phyloP scores from a whole-genome alignment of 306 rosid species.

The Cicer judaicum region DNA sequence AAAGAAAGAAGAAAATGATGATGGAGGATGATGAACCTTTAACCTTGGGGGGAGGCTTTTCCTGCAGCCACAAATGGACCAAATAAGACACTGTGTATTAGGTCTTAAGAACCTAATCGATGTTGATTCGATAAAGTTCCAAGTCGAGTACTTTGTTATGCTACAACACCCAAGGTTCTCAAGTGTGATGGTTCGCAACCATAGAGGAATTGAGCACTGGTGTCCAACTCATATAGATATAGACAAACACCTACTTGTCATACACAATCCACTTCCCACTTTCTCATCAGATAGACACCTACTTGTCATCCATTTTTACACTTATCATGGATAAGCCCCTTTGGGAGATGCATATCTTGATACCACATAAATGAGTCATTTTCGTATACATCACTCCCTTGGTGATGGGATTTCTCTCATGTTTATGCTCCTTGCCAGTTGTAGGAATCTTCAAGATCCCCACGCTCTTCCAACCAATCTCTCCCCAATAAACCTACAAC shows the following conservation, averaged over 20 bases:
- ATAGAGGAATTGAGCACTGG: conserved; percentile 73
- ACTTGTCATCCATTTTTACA: too few relatives aligned
- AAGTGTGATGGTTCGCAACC: conserved; percentile 69
- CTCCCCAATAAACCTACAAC: background rate
- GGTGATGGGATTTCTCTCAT: conserved; percentile 89
- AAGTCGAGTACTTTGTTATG: conserved; percentile 50
- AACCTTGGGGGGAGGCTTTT: conserved; percentile 81
- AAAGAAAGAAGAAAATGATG: too few relatives aligned
- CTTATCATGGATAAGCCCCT: conserved; percentile 71
- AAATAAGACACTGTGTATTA: conserved; percentile 64
- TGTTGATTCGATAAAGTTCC: conserved; percentile 45
- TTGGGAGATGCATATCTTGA: conserved; percentile 81
- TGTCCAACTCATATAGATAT: conserved; percentile 58
- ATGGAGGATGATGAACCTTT: conserved; percentile 58
- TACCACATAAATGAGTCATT: conserved; percentile 61
- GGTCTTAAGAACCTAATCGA: conserved; percentile 66
- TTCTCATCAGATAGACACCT: background rate
- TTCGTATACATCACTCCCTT: conserved; percentile 77
- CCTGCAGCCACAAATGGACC: conserved; percentile 63
- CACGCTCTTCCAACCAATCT: conserved; percentile 46
- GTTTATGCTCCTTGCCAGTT: conserved; percentile 71
- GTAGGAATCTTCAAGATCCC: conserved; percentile 54
- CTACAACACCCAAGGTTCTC: conserved; percentile 71
- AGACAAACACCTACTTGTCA: conserved; percentile 53
- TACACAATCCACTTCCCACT: conserved; percentile 32